Conservation (phyloP, 2,329 filamentous ascomycete genomes). For the Botrytis porri region DNA sequence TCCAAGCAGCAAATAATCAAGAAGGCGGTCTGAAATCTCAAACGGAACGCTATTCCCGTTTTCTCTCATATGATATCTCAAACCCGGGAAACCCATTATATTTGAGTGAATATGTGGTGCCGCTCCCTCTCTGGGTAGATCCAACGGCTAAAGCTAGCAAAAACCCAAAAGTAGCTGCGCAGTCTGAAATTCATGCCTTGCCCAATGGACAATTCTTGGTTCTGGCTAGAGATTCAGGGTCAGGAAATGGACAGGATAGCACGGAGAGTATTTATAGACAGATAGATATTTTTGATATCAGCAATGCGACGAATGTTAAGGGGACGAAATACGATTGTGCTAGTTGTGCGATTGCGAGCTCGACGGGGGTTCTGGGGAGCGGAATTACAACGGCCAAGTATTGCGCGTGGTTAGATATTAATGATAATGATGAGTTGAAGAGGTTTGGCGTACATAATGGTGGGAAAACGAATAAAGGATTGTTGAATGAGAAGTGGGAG, state of each 20-base stretch:
- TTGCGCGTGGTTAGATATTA: conserved; percentile 66
- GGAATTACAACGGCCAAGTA: conserved; percentile 58
- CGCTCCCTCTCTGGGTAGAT: conserved; percentile 57
- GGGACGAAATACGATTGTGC: conserved; percentile 42
- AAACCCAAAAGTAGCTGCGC: conserved; percentile 55
- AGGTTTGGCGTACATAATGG: conserved; percentile 69
- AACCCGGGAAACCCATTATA: conserved; percentile 45
- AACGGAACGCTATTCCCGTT: conserved; percentile 55
- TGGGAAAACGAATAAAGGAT: conserved; percentile 52
- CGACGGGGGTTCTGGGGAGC: conserved; percentile 51
- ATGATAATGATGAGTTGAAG: conserved; percentile 60
- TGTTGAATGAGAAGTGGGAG: conserved; percentile 80
- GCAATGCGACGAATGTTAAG: conserved; percentile 58
- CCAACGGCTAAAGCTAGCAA: conserved; percentile 43
- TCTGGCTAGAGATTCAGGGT: conserved; percentile 59
- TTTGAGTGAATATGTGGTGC: conserved; percentile 62
- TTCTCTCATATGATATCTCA: conserved; percentile 63
- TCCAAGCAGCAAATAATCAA: conserved; percentile 64
- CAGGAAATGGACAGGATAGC: conserved; percentile 54
- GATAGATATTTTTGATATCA: conserved; percentile 66
- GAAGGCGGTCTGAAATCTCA: conserved; percentile 56
- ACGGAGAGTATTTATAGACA: conserved; percentile 62
- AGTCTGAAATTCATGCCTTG: conserved; percentile 67
- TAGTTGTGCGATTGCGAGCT: conserved; percentile 38
- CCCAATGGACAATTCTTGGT: conserved; percentile 63